Base-by-base conservation (phyloP, 345 rosid genomes). In the Citrus sp. region DNA sequence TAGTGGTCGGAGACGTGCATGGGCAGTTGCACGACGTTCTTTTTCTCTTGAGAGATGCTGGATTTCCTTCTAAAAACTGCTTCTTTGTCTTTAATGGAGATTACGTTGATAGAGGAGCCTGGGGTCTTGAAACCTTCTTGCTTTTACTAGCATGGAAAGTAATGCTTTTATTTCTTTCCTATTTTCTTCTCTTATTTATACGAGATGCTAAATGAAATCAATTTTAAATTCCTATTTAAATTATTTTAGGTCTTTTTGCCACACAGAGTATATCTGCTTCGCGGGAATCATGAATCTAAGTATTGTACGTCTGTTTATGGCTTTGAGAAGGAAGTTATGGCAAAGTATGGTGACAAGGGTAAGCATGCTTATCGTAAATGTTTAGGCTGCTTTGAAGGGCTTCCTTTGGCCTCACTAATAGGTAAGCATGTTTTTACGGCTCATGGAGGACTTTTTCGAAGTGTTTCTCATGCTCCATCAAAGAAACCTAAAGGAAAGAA, bases 291-390 rank as follows among this genome's bases (percentile, higher is more conserved):
- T 54, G 99, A 96, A 82, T 96, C 99, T 34, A 96, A 94, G 75
- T 96, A 96, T 66, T 96, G 99, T 75, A 96, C 99, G n/a, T 92
- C 99, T 12, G 95, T 92, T 24, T 96, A 94, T 80, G 99, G 99
- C 25, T 96, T 96, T 42, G 99, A 96, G 80, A 87, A 86, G 65
- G 99, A 96, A 84, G 99, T 95, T 42, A 71, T 92, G 84, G 67
- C 84, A 4, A 96, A 96, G 84, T 96, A 89, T 67, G 97, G 94
- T 0, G 94, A 90, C 77, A 90, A 81, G 78, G 98, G 98, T 74
- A 92, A 89, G 80, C 98, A 96, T 78, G 99, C 84, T 60, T 92
- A 96, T 78, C 87, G 95, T 60, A 96, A 96, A 86, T 96, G 99
- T 80, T 86, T 96, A 83, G 95, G 95, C 82, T 96, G 99, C 87